Evolutionary conservation across 2,329 filamentous ascomycete species (phyloP).

Genomic region (Parafenestella ontariensis): DNA sequence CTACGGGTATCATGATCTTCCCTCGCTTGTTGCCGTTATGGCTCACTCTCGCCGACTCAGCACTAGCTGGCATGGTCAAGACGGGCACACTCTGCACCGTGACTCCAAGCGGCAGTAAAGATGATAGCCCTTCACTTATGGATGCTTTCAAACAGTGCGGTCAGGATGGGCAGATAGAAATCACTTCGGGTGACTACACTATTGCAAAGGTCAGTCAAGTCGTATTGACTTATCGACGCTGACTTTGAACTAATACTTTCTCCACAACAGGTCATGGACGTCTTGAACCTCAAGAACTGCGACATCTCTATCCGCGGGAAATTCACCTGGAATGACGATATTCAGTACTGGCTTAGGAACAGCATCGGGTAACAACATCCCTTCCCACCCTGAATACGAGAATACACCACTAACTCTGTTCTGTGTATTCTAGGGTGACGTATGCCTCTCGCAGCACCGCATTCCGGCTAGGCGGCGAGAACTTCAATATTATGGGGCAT

Average conservation of each 20-base stretch:
- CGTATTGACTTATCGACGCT: not conserved
- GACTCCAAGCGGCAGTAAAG: constrained; percentile 27
- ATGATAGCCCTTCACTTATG: constrained; percentile 32
- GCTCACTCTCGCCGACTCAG: constrained; percentile 9
- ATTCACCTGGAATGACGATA: constrained; percentile 36
- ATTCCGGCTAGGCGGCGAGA: constrained; percentile 32
- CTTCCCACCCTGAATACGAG: not conserved
- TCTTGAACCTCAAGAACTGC: constrained; percentile 32
- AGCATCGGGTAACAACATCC: constrained; percentile 15
- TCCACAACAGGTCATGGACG: constrained; percentile 25
- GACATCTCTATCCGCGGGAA: constrained; percentile 37
- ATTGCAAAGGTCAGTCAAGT: constrained; percentile 27
- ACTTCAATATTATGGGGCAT: constrained; percentile 31
- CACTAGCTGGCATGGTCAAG: constrained; percentile 30
- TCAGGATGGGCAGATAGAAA: constrained; percentile 34
- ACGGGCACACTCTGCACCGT: constrained; percentile 33
- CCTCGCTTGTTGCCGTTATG: constrained; percentile 9
- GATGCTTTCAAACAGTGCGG: constrained; percentile 40
- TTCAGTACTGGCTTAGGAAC: constrained; percentile 34
- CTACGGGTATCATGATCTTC: constrained; percentile 15
- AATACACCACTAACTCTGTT: not conserved
- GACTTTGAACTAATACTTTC: not conserved
- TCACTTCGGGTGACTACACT: constrained; percentile 30
- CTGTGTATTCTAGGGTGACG: constrained; percentile 13
- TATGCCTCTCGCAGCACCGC: constrained; percentile 32